Conservation (phyloP, 257 asterid species). For the Cinchona pubescens region DNA sequence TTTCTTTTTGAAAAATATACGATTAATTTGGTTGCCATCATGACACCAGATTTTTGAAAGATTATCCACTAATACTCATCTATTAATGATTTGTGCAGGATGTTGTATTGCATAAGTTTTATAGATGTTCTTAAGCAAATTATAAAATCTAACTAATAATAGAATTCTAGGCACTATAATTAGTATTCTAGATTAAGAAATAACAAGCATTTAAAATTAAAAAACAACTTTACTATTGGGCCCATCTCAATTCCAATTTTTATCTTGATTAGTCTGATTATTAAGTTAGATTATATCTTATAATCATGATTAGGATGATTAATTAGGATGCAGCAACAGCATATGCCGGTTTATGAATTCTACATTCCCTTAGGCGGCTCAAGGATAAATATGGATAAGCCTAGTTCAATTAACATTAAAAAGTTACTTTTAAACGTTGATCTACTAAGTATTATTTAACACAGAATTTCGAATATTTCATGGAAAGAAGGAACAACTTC, state of each 20-base stretch:
- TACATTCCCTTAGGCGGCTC: not conserved
- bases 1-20: not conserved
- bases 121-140: too few relatives aligned
- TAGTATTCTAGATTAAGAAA: not conserved
- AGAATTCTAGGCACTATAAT: not conserved
- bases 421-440: not conserved
- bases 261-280: not conserved
- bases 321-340: not conserved
- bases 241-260: not conserved
- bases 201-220: not conserved
- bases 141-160: too few relatives aligned
- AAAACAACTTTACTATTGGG: not conserved
- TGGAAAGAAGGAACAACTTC: too few relatives aligned
- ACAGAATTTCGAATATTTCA: too few relatives aligned
- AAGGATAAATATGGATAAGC: not conserved
- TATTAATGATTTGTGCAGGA: not conserved
- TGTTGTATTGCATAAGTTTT: not conserved
- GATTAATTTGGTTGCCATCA: not conserved
- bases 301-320: not conserved
- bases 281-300: not conserved
- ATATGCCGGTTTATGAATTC: not conserved
- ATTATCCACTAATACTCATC: not conserved
- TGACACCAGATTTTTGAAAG: not conserved
- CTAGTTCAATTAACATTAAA: not conserved
- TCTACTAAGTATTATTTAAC: not conserved